These are phyloP conservation scores for Kalanchoe fedtschenkoi DNA, from an alignment of 164 flowering plant genomes.

Conservation along the genomic window DNA sequence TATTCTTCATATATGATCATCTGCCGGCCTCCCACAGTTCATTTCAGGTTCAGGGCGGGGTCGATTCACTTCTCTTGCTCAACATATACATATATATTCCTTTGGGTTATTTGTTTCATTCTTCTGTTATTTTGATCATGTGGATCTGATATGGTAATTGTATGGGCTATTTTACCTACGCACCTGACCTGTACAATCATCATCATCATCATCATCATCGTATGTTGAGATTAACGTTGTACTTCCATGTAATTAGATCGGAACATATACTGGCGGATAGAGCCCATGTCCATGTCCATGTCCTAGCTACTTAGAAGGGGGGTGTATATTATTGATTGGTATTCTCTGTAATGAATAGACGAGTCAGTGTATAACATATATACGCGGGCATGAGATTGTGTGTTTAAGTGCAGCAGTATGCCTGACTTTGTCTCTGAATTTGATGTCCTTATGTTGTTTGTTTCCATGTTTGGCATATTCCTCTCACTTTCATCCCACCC, in stretches of 20 bases:
- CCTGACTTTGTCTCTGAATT: constrained; percentile 5
- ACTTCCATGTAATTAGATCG: neutral
- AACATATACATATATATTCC: too few species aligned
- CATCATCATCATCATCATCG: neutral
- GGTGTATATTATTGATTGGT: neutral
- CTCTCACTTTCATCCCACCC: neutral
- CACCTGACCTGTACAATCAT: too few species aligned
- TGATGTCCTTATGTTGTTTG: constrained; percentile 5
- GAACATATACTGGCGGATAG: neutral
- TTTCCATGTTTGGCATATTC: constrained; percentile 4
- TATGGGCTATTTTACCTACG: too few species aligned
- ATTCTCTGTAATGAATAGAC: neutral
- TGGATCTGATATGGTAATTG: too few species aligned
- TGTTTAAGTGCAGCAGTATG: neutral
- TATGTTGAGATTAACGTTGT: neutral
- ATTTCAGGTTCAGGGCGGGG: too few species aligned
- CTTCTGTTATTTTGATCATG: too few species aligned
- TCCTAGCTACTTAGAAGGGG: neutral
- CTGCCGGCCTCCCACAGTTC: too few species aligned
- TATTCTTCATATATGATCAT: too few species aligned
- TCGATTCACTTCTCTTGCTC: too few species aligned
- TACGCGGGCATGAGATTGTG: too few species aligned
- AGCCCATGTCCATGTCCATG: neutral
- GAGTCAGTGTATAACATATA: neutral
- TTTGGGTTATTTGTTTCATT: too few species aligned